phyloP scores from a whole-genome alignment of 2,329 filamentous ascomycete species.

The Magnaporthiopsis rhizophila region DNA sequence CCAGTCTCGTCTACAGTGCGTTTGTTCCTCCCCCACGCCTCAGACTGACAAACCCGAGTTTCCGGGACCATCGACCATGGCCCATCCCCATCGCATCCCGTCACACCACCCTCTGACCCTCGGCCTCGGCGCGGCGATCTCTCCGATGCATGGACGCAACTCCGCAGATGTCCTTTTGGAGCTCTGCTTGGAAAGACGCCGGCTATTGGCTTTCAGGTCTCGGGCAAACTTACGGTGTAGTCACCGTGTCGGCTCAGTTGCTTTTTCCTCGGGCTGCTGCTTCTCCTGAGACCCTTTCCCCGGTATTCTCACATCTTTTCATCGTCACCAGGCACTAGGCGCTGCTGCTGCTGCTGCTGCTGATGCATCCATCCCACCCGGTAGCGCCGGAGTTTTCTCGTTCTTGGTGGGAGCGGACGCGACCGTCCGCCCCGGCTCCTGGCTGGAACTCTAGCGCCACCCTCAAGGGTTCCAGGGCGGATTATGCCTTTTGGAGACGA shows the following conservation, averaged over 20 bases:
- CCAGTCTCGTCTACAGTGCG: too few relatives aligned
- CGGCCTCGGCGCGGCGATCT: background rate
- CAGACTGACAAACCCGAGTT: background rate
- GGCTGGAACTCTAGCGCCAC: background rate
- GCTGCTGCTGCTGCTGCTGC: too few relatives aligned
- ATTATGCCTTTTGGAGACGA: background rate
- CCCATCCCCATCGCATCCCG: background rate
- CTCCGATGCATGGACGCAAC: too few relatives aligned
- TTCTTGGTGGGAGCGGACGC: background rate
- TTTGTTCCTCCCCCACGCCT: background rate
- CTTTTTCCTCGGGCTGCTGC: too few relatives aligned
- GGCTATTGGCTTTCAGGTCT: too few relatives aligned
- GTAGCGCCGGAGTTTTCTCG: background rate
- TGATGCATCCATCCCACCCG: background rate
- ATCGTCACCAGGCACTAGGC: too few relatives aligned
- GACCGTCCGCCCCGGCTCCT: too few relatives aligned
- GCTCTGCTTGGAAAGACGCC: too few relatives aligned
- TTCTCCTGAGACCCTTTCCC: too few relatives aligned
- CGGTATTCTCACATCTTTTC: too few relatives aligned
- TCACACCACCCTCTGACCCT: background rate
- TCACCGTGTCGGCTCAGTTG: too few relatives aligned
- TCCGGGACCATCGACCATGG: background rate
- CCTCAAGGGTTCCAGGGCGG: background rate
- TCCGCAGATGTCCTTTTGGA: background rate
- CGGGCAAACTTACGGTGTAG: too few relatives aligned